Evolutionary conservation across 108 stramenopile species (phyloP).

Genomic region (Discostella pseudostelligera): DNA sequence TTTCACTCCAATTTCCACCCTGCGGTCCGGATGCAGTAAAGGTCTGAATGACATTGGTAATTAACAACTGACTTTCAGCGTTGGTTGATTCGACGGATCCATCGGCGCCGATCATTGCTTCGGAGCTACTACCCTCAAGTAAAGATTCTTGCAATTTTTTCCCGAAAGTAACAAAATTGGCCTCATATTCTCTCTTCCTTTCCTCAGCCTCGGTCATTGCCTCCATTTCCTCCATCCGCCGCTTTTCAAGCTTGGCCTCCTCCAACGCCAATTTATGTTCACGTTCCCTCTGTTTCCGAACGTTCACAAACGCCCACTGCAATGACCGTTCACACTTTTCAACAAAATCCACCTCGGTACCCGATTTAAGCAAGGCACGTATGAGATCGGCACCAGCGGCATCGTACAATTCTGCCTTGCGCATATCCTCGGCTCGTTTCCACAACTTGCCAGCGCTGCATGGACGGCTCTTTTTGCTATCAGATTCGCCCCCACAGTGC

Average conservation of each 20-base stretch:
- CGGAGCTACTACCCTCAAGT: neutral
- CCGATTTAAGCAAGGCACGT: slow-evolving; percentile 51
- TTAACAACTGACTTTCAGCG: slow-evolving; percentile 15
- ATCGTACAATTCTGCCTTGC: slow-evolving; percentile 55
- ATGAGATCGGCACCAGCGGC: slow-evolving; percentile 51
- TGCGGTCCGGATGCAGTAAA: slow-evolving; percentile 40
- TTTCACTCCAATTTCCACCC: slow-evolving; percentile 43
- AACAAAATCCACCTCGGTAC: slow-evolving; percentile 54
- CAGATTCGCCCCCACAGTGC: slow-evolving; percentile 38
- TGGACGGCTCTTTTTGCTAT: slow-evolving; percentile 19
- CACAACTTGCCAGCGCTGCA: slow-evolving; percentile 59
- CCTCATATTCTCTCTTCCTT: slow-evolving; percentile 53
- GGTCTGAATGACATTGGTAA: slow-evolving; percentile 25
- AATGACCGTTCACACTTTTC: slow-evolving; percentile 46
- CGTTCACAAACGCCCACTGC: slow-evolving; percentile 46
- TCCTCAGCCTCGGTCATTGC: slow-evolving; percentile 50
- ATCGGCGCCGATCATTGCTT: slow-evolving; percentile 29
- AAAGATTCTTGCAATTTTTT: slow-evolving; percentile 20
- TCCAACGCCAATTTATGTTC: slow-evolving; percentile 47
- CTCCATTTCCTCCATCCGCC: slow-evolving; percentile 45
- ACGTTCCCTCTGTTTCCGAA: slow-evolving; percentile 48
- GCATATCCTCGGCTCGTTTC: slow-evolving; percentile 54
- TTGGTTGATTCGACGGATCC: slow-evolving; percentile 14
- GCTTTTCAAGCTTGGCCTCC: slow-evolving; percentile 53
- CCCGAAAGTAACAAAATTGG: slow-evolving; percentile 48